phyloP scores from a whole-genome alignment of 805 yeast species.

The Kodamaea lidongshanica region DNA sequence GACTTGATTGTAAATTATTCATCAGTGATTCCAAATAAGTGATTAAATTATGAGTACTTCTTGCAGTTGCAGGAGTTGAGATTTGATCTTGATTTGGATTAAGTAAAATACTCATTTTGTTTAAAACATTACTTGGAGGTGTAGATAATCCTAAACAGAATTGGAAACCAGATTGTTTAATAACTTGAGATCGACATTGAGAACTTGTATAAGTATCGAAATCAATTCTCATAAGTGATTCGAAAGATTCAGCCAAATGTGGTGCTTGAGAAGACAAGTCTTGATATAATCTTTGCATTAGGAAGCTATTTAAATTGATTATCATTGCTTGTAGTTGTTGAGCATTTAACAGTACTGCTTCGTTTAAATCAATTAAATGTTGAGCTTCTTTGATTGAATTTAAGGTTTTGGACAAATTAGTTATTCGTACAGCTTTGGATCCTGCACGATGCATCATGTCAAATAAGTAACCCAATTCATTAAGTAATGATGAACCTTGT shows the following conservation, averaged over 20 bases:
- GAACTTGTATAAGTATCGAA: constrained; percentile 35
- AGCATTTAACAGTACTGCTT: constrained; percentile 39
- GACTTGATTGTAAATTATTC: constrained; percentile 44
- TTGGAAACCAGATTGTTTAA: constrained; percentile 25
- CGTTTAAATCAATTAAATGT: constrained; percentile 50
- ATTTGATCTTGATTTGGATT: constrained; percentile 11
- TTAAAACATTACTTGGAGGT: constrained; percentile 26
- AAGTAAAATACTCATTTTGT: constrained; percentile 16
- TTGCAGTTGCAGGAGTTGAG: constrained; percentile 11
- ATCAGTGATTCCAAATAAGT: constrained; percentile 58
- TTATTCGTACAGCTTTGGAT: constrained; percentile 66
- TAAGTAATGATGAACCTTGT: constrained; percentile 50
- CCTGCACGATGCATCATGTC: constrained; percentile 85
- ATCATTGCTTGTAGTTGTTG: constrained; percentile 39
- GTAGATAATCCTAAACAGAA: constrained; percentile 41
- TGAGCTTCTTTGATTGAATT: constrained; percentile 41
- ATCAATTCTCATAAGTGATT: constrained; percentile 36
- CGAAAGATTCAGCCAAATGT: constrained; percentile 12
- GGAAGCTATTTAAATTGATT: constrained; percentile 53
- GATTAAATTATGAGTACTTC: constrained; percentile 20
- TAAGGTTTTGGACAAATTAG: constrained; percentile 57
- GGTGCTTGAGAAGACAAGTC: constrained; percentile 40
- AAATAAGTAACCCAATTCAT: constrained; percentile 81
- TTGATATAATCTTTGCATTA: constrained; percentile 44
- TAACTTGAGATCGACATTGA: constrained; percentile 30